phyloP scores from a whole-genome alignment of 1,139 yeast genomes.

The Nakaseomyces kungkrabaensis region DNA sequence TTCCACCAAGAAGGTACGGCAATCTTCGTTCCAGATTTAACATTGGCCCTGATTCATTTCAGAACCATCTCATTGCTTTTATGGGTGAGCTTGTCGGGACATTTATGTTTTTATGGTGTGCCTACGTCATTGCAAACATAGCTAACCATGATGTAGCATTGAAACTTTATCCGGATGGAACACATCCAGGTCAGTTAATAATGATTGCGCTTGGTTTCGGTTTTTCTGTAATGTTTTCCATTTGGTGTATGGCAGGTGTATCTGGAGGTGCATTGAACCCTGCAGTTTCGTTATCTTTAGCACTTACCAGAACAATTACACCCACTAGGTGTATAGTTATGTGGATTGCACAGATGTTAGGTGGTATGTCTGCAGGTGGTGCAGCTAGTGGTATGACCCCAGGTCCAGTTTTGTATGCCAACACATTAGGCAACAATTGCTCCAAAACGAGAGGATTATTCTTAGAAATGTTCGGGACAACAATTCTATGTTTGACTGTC shows the following conservation, averaged over 20 bases:
- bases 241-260: conserved; percentile 61
- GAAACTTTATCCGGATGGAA: conserved; percentile 31
- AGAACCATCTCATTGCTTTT: conserved; percentile 44
- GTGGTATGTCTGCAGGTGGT: conserved; percentile 88
- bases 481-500: conserved; percentile 62
- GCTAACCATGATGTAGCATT: conserved; percentile 57
- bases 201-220: conserved; percentile 85
- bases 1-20: neutral
- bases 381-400: conserved; percentile 82
- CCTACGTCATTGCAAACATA: conserved; percentile 71
- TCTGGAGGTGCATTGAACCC: conserved; percentile 90
- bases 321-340: conserved; percentile 61
- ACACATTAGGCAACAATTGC: conserved; percentile 59
- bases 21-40: conserved; percentile 1
- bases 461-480: conserved; percentile 72
- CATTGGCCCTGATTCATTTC: conserved; percentile 27
- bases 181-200: conserved; percentile 56
- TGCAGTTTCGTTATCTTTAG: conserved; percentile 66
- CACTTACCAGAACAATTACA: conserved; percentile 59
- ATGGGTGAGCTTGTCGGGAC: conserved; percentile 75
- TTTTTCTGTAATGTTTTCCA: conserved; percentile 67
- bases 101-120: conserved; percentile 69
- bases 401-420: conserved; percentile 62
- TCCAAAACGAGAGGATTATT: conserved; percentile 67
- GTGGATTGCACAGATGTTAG: conserved; percentile 60